Conservation (phyloP, 352 stramenopile genomes). For the Phytophthora sojae region DNA sequence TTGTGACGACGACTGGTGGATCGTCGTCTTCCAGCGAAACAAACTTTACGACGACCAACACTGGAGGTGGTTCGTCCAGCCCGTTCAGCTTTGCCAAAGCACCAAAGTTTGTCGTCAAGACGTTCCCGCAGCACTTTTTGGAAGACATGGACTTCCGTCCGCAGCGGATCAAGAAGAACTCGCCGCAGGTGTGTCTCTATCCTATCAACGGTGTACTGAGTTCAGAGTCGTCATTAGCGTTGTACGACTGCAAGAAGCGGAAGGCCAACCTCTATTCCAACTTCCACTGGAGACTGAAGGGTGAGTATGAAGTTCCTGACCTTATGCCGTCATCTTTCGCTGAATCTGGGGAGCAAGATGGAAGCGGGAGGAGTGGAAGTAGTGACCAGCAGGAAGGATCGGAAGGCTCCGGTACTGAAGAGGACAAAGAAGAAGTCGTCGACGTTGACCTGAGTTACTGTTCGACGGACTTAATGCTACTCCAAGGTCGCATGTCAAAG, state of each 20-base stretch:
- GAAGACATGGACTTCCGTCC: conserved; percentile 86
- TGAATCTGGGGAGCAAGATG: conserved; percentile 8
- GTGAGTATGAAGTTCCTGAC: conserved; percentile 70
- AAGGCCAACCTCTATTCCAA: conserved; percentile 78
- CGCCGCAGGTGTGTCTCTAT: conserved; percentile 64
- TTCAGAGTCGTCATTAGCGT: conserved; percentile 75
- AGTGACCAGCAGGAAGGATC: conserved; percentile 14
- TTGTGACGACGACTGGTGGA: conserved; percentile 27
- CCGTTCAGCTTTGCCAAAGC: conserved; percentile 30
- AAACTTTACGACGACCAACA: conserved; percentile 42
- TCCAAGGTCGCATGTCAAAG: conserved; percentile 58
- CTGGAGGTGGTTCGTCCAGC: conserved; percentile 18
- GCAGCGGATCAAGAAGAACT: conserved; percentile 85
- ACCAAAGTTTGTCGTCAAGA: conserved; percentile 74
- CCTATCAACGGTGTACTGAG: conserved; percentile 80
- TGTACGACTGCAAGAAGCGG: conserved; percentile 65
- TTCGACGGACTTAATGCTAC: conserved; percentile 84
- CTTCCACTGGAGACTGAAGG: conserved; percentile 80
- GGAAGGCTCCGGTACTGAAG: conserved; percentile 3
- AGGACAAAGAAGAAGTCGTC: conserved; percentile 38
- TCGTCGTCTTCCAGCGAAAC: conserved; percentile 41
- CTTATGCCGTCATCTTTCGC: conserved; percentile 38
- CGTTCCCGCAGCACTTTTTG: conserved; percentile 88
- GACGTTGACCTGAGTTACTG: conserved; percentile 81
- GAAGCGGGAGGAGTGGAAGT: conserved; percentile 5